These are phyloP conservation scores for Galeopsis tetrahit DNA, from an alignment of 257 asterid genomes.

Conservation along the genomic window DNA sequence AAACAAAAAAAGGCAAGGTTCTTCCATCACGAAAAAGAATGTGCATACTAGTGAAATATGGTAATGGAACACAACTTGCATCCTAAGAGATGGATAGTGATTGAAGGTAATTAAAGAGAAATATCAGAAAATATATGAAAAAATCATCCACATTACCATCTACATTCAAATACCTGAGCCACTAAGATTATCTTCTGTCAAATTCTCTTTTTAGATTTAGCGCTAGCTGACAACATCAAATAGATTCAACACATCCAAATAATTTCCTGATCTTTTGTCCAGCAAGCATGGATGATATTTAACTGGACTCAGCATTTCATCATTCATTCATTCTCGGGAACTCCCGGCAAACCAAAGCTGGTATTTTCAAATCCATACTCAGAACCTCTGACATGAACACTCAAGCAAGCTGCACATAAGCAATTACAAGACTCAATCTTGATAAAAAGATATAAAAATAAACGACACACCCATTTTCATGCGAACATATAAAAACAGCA, in stretches of 20 bases:
- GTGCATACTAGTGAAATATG: not conserved
- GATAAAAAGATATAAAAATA: conserved; percentile 4
- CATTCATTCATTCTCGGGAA: conserved; percentile 56
- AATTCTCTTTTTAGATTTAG: conserved; percentile 19
- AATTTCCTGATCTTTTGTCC: not conserved
- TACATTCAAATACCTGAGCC: not conserved
- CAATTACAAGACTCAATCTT: conserved; percentile 30
- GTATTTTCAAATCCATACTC: conserved; percentile 85
- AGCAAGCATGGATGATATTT: not conserved
- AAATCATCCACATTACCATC: not conserved
- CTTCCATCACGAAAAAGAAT: not conserved
- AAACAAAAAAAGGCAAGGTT: conserved; percentile 19
- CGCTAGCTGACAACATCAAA: conserved; percentile 23
- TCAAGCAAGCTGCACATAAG: conserved; percentile 78
- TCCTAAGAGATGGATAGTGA: not conserved
- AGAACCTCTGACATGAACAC: conserved; percentile 94
- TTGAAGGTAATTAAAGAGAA: not conserved
- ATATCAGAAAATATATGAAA: not conserved
- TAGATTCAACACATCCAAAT: not conserved
- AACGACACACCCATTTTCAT: not conserved
- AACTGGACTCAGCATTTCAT: conserved; percentile 24
- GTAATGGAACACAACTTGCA: not conserved
- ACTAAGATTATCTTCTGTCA: conserved; percentile 8
- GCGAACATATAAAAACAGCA: not conserved
- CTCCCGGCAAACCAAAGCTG: conserved; percentile 51